Conservation (phyloP, 1,139 yeast genomes). For the Suhomyces choctaworum region DNA sequence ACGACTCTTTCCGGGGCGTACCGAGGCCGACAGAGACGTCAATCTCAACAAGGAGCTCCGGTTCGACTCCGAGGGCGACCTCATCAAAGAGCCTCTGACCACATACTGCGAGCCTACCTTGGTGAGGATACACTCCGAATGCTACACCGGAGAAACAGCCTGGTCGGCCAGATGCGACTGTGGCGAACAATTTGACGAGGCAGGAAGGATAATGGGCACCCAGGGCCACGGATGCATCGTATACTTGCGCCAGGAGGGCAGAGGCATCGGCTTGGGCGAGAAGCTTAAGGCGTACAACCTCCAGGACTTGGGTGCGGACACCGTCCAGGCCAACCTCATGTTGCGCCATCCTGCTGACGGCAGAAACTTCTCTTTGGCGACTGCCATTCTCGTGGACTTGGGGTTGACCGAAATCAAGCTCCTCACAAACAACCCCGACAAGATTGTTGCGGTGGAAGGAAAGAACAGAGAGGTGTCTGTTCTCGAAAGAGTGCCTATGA, state of each 20-base stretch:
- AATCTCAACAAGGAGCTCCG: conserved; percentile 38
- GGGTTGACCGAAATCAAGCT: conserved; percentile 73
- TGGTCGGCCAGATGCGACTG: conserved; percentile 99
- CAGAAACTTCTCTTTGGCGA: conserved; percentile 87
- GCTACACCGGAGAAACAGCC: conserved; percentile 98
- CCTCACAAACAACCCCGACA: conserved; percentile 94
- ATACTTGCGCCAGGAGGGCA: conserved; percentile 94
- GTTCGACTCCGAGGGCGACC: conserved; percentile 53
- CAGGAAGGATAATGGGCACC: conserved; percentile 87
- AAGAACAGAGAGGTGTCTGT: conserved; percentile 68
- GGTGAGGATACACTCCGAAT: conserved; percentile 88
- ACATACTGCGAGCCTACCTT: conserved; percentile 52
- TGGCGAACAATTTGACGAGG: conserved; percentile 98
- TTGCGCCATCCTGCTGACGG: conserved; percentile 97
- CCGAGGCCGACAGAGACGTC: conserved; percentile 63
- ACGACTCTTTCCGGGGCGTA: conserved; percentile 80
- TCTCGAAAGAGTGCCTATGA: conserved; percentile 90
- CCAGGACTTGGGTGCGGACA: conserved; percentile 97
- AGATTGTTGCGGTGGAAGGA: conserved; percentile 92
- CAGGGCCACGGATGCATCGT: conserved; percentile 92
- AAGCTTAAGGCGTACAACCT: conserved; percentile 94
- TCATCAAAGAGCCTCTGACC: conserved; percentile 41
- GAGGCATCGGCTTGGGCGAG: conserved; percentile 97
- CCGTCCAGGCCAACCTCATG: conserved; percentile 92
- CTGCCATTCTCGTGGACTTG: conserved; percentile 84